Evolutionary conservation across 1,284 basidiomycete genomes (phyloP).

Genomic region (Exobasidium rhododendri): DNA sequence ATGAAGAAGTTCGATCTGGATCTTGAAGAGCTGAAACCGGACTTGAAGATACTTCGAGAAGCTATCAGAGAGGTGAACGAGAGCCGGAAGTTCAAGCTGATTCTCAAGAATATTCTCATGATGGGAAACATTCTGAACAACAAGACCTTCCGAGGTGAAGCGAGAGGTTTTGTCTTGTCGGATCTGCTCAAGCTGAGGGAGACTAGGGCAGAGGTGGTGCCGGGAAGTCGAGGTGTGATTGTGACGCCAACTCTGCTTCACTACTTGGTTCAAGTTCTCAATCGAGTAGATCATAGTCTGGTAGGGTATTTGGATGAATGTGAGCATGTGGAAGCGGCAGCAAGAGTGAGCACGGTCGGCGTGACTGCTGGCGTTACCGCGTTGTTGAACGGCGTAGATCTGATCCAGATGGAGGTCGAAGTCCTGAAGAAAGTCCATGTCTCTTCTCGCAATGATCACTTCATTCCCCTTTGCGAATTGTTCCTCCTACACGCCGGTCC

Average conservation of each 20-base stretch:
- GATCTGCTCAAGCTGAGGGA: slow-evolving; percentile 79
- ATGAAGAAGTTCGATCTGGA: slow-evolving; percentile 75
- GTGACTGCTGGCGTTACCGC: slow-evolving; percentile 26
- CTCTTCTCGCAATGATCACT: slow-evolving; percentile 30
- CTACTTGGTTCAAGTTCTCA: slow-evolving; percentile 73
- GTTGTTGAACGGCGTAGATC: slow-evolving; percentile 26
- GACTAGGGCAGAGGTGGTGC: slow-evolving; percentile 69
- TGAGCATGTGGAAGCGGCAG: slow-evolving; percentile 73
- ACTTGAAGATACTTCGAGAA: slow-evolving; percentile 70
- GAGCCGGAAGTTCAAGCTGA: slow-evolving; percentile 67
- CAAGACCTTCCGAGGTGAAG: slow-evolving; percentile 76
- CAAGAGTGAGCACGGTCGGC: slow-evolving; percentile 32
- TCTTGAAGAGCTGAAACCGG: slow-evolving; percentile 77
- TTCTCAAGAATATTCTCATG: slow-evolving; percentile 65
- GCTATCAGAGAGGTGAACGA: slow-evolving; percentile 72
- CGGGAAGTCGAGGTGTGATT: neutral
- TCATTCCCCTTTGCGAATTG: slow-evolving; percentile 23
- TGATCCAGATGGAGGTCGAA: slow-evolving; percentile 27
- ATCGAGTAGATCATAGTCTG: slow-evolving; percentile 66
- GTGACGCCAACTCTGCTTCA: slow-evolving; percentile 81
- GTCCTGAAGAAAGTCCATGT: slow-evolving; percentile 26
- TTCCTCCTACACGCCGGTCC: slow-evolving; percentile 17
- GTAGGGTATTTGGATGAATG: slow-evolving; percentile 76
- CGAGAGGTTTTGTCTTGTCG: slow-evolving; percentile 76
- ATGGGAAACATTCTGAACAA: slow-evolving; percentile 80